phyloP scores from a whole-genome alignment of 2,329 filamentous ascomycete genomes.

The Neonectria magnoliae region DNA sequence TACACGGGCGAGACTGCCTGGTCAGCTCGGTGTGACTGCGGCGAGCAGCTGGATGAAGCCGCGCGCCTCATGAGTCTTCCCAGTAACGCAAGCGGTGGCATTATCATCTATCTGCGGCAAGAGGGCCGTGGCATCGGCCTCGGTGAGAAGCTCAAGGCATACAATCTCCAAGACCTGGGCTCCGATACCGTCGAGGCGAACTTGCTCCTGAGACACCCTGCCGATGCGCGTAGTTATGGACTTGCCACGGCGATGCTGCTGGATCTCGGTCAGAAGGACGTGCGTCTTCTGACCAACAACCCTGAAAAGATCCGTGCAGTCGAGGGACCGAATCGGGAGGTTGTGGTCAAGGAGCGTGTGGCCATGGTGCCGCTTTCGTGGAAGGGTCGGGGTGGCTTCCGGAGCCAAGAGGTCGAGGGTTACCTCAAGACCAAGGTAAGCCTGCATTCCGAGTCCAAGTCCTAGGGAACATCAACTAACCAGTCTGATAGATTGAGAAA shows the following conservation, averaged over 20 bases:
- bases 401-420: constrained; percentile 88
- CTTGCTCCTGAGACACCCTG: constrained; percentile 87
- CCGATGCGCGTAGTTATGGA: constrained; percentile 93
- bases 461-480: constrained; percentile 30
- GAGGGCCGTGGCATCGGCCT: constrained; percentile 96
- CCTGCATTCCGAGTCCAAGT: neutral
- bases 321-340: constrained; percentile 88
- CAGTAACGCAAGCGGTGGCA: constrained; percentile 73
- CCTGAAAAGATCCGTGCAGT: constrained; percentile 96
- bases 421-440: constrained; percentile 94
- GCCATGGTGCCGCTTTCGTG: constrained; percentile 96
- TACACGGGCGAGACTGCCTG: constrained; percentile 99
- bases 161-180: constrained; percentile 95
- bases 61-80: constrained; percentile 89
- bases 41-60: constrained; percentile 96
- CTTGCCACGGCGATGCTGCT: constrained; percentile 94
- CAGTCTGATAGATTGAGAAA: constrained; percentile 74
- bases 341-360: constrained; percentile 88
- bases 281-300: constrained; percentile 92
- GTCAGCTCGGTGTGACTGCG: constrained; percentile 97
- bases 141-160: constrained; percentile 95
- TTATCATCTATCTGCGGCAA: constrained; percentile 95
- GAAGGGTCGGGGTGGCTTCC: constrained; percentile 85
- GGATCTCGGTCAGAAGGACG: constrained; percentile 82
- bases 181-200: constrained; percentile 99